Evolutionary conservation across 768 basidiomycete species (phyloP).

Genomic region (Kwoniella shandongensis): DNA sequence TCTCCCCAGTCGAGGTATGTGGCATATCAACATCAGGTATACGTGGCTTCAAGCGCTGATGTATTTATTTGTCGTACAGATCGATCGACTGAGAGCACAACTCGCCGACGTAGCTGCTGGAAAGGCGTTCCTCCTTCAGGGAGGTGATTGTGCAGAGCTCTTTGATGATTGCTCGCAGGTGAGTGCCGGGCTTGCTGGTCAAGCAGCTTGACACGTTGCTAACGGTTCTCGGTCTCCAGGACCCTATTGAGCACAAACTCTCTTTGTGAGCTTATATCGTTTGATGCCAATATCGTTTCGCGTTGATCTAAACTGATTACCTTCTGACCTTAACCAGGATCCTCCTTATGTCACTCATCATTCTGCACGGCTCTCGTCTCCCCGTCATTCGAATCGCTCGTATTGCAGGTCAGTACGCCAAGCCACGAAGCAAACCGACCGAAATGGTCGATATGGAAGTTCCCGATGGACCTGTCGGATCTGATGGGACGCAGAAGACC

Average conservation of each 20-base stretch:
- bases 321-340: conserved; percentile 56
- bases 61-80: too few relatives aligned
- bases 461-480: conserved; percentile 15
- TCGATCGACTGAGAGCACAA: conserved; percentile 65
- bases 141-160: conserved; percentile 96
- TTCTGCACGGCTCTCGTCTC: conserved; percentile 87
- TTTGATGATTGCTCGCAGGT: conserved; percentile 88
- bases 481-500: conserved; percentile 3
- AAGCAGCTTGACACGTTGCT: background rate
- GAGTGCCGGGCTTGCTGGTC: conserved; percentile 46
- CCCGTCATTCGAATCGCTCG: conserved; percentile 75
- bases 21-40: too few relatives aligned
- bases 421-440: conserved; percentile 79
- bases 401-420: conserved; percentile 95
- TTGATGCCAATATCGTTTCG: too few relatives aligned
- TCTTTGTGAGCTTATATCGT: conserved; percentile 47
- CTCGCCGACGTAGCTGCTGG: conserved; percentile 76
- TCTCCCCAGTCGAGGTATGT: conserved; percentile 84
- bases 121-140: conserved; percentile 91
- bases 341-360: conserved; percentile 89
- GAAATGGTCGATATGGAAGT: conserved; percentile 70
- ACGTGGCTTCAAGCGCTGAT: background rate
- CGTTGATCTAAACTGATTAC: background rate
- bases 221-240: conserved; percentile 24
- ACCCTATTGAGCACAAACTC: conserved; percentile 54